These are phyloP conservation scores for Globisporangium iwayamae DNA, from an alignment of 352 stramenopile species.

Conservation along the genomic window DNA sequence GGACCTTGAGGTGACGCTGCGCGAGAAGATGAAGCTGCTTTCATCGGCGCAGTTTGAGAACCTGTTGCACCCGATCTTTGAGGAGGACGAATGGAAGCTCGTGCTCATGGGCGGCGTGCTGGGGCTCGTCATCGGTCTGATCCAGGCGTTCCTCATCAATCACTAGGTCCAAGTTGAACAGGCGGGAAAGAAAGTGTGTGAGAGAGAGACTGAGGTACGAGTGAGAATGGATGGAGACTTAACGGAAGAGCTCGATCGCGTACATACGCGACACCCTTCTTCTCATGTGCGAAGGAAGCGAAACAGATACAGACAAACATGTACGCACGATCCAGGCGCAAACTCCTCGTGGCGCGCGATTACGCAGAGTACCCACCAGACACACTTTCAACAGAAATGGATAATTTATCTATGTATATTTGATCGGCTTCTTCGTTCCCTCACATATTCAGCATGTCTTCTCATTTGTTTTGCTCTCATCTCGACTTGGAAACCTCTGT, in stretches of 20 bases:
- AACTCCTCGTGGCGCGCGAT: slow-evolving; percentile 11
- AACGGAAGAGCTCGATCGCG: neutral
- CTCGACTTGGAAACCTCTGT: neutral
- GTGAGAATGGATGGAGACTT: neutral
- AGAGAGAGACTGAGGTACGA: neutral
- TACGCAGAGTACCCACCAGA: neutral
- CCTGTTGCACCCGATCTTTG: slow-evolving; percentile 96
- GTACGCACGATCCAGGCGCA: neutral
- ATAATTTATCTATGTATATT: slow-evolving; percentile 59
- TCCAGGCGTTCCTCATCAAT: slow-evolving; percentile 91
- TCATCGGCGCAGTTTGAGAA: slow-evolving; percentile 92
- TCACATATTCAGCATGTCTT: neutral
- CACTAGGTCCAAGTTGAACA: slow-evolving; percentile 29
- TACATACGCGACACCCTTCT: slow-evolving; percentile 4
- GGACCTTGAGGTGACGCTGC: slow-evolving; percentile 89
- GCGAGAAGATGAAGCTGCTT: slow-evolving; percentile 90
- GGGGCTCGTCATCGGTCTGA: slow-evolving; percentile 86
- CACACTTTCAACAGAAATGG: slow-evolving; percentile 20
- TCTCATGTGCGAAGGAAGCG: neutral
- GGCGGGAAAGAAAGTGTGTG: neutral
- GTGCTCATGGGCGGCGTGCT: slow-evolving; percentile 95
- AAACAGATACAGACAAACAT: slow-evolving; percentile 1
- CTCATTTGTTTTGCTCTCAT: neutral
- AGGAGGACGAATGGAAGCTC: slow-evolving; percentile 98
- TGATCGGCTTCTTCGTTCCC: slow-evolving; percentile 15